phyloP scores from a whole-genome alignment of 2,329 filamentous ascomycete genomes.

The Neopestalotiopsis sp. region DNA sequence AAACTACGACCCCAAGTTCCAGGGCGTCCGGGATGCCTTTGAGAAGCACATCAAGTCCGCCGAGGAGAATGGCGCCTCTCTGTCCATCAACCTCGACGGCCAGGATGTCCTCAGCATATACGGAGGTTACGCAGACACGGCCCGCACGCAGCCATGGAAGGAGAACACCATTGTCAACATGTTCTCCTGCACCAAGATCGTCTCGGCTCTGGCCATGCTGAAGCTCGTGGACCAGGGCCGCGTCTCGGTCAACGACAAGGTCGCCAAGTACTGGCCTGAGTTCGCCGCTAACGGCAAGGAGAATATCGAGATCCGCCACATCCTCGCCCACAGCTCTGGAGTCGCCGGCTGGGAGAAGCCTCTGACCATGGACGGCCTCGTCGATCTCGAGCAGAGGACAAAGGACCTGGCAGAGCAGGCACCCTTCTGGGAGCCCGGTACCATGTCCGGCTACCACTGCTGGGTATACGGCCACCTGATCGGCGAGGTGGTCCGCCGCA shows the following conservation, averaged over 20 bases:
- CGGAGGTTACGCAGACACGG: conserved; percentile 42
- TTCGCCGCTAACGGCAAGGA: conserved; percentile 47
- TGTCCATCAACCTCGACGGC: conserved; percentile 45
- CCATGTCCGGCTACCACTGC: conserved; percentile 45
- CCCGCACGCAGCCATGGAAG: conserved; percentile 38
- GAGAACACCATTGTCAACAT: conserved; percentile 43
- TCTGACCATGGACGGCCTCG: conserved; percentile 39
- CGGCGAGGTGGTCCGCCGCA: conserved; percentile 46
- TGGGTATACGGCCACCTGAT: conserved; percentile 46
- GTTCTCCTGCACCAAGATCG: conserved; percentile 45
- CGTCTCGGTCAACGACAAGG: conserved; percentile 38
- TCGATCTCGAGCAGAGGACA: conserved; percentile 34
- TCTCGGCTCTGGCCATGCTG: conserved; percentile 41
- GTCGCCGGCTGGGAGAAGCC: conserved; percentile 39
- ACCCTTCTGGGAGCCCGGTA: conserved; percentile 49
- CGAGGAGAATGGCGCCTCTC: conserved; percentile 48
- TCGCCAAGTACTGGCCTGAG: conserved; percentile 49
- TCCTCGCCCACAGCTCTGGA: conserved; percentile 45
- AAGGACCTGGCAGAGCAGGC: conserved; percentile 42
- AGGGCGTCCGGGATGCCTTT: conserved; percentile 39
- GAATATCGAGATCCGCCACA: conserved; percentile 42
- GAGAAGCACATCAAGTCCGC: conserved; percentile 38
- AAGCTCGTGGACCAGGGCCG: conserved; percentile 45
- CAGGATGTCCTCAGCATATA: conserved; percentile 46
- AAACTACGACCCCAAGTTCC: conserved; percentile 41